Evolutionary conservation across 176 grass and related monocot species (phyloP), one percentile per base, ranked within the genome.

Genomic region (Saccharum spontaneum): DNA sequence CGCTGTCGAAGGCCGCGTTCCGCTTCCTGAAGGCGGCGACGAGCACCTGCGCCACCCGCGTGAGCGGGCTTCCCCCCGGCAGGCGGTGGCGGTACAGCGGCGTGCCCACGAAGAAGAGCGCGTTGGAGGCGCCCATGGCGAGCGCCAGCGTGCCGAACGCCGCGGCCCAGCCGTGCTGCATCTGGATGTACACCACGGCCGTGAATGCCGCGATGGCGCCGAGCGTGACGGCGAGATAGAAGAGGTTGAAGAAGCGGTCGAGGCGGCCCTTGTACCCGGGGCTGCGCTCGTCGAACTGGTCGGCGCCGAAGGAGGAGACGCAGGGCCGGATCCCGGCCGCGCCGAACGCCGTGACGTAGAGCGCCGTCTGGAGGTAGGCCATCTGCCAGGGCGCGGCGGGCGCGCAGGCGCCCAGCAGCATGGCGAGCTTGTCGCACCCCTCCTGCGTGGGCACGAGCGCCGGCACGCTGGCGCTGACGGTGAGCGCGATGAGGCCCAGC

Each of bases 221-320:
- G 23, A 93, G 14, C 4, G 95, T 98, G 77, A 98, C 92, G 64
- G 90, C 94, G 49, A 98, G 90, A 83, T 98, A 98, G 72, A 98
- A 98, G 72, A 98, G 79, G 79, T 98, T 95, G 71, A 98, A 98
- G 80, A 95, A 98, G 0, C 87, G 80, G 67, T 95, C 95, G 1
- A 98, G 86, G 13, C 92, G 90, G 63, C 79, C 77, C 84, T 87
- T 93, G 87, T 98, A 98, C 33, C 22, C n/a, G 1, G 30, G 37
- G 7, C 69, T 66, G 31, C 73, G 92, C 87, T 98, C 92, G 26
- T 98, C 92, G 82, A 98, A 95, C 88, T 98, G 95, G 85, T 98
- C 95, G 36, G 95, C 95, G 12, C 95, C 95, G 28, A 98, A 98
- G 3, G 95, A 95, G 0, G 95, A 98, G 23, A 98, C 95, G 57